These are phyloP conservation scores for Marasmius fiardii DNA, from an alignment of 1,284 basidiomycete genomes.

Conservation along the genomic window DNA sequence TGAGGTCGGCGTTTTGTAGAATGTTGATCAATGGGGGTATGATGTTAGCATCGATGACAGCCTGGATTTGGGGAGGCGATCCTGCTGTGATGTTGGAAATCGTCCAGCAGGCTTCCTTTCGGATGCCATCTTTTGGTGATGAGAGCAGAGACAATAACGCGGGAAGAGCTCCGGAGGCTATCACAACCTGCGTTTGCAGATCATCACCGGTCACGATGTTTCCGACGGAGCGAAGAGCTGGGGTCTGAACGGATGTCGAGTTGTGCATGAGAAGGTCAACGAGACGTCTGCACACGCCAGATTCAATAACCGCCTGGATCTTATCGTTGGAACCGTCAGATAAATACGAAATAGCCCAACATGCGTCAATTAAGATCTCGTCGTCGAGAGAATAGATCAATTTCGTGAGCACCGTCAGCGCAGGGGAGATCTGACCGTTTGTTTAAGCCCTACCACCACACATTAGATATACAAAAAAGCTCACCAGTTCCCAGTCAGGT, in stretches of 20 bases:
- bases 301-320: slow-evolving; percentile 99
- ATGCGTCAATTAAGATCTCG: slow-evolving; percentile 98
- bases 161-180: slow-evolving; percentile 93
- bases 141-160: slow-evolving; percentile 91
- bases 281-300: slow-evolving; percentile 94
- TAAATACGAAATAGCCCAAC: slow-evolving; percentile 99
- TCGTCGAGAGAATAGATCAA: slow-evolving; percentile 99
- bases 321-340: slow-evolving; percentile 99
- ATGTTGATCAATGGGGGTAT: slow-evolving; percentile 99
- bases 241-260: slow-evolving; percentile 98
- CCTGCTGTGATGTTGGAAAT: slow-evolving; percentile 99
- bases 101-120: slow-evolving; percentile 99
- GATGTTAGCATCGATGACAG: slow-evolving; percentile 86
- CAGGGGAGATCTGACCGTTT: slow-evolving; percentile 82
- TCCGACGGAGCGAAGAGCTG: slow-evolving; percentile 95
- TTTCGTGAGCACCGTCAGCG: slow-evolving; percentile 94
- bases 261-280: slow-evolving; percentile 97
- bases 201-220: slow-evolving; percentile 99
- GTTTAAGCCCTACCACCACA: slow-evolving; percentile 14
- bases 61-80: slow-evolving; percentile 93
- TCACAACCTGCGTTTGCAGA: slow-evolving; percentile 97
- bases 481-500: slow-evolving; percentile 90
- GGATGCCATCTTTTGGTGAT: slow-evolving; percentile 94
- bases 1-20: slow-evolving; percentile 96
- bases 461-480: slow-evolving; percentile 20